phyloP scores from a whole-genome alignment of 352 stramenopile genomes.

The Globisporangium mamillatum region DNA sequence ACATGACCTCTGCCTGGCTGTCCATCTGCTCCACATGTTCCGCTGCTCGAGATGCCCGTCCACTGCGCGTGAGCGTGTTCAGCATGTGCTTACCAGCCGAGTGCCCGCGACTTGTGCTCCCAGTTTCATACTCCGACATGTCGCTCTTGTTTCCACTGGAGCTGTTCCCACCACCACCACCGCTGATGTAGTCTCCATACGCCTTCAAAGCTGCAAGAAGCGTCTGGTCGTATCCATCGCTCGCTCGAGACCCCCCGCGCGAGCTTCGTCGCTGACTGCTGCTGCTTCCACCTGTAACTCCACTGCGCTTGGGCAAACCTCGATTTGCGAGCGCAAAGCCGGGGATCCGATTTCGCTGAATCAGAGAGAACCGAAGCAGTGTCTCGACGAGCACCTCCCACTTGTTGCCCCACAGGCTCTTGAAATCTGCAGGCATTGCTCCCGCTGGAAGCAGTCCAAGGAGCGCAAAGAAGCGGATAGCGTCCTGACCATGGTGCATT shows the following conservation, averaged over 20 bases:
- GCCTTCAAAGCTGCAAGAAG: constrained; percentile 60
- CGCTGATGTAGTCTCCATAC: constrained; percentile 71
- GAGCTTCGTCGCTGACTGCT: constrained; percentile 24
- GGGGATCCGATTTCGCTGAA: constrained; percentile 71
- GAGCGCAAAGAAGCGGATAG: constrained; percentile 73
- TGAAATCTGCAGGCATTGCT: constrained; percentile 74
- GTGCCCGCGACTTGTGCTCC: constrained; percentile 13
- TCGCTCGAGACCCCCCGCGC: constrained; percentile 27
- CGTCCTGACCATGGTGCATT: constrained; percentile 63
- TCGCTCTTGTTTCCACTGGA: constrained; percentile 22
- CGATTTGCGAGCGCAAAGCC: constrained; percentile 59
- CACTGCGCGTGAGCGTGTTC: constrained; percentile 69
- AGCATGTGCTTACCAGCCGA: constrained; percentile 46
- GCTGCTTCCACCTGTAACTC: constrained; percentile 26
- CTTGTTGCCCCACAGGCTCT: constrained; percentile 65
- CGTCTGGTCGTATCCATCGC: constrained; percentile 52
- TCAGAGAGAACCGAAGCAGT: constrained; percentile 69
- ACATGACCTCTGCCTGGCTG: constrained; percentile 65
- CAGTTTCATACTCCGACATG: constrained; percentile 25
- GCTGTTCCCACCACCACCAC: constrained; percentile 12
- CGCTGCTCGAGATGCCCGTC: constrained; percentile 44
- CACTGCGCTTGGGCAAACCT: constrained; percentile 47
- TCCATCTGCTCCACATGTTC: constrained; percentile 73
- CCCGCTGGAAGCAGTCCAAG: constrained; percentile 66
- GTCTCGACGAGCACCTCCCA: constrained; percentile 67